A percentile compares a stretch with the other conserved stretches of the same genome.
phyloP scores from a whole-genome alignment of 805 yeast species.

The Kluyveromyces siamensis region DNA sequence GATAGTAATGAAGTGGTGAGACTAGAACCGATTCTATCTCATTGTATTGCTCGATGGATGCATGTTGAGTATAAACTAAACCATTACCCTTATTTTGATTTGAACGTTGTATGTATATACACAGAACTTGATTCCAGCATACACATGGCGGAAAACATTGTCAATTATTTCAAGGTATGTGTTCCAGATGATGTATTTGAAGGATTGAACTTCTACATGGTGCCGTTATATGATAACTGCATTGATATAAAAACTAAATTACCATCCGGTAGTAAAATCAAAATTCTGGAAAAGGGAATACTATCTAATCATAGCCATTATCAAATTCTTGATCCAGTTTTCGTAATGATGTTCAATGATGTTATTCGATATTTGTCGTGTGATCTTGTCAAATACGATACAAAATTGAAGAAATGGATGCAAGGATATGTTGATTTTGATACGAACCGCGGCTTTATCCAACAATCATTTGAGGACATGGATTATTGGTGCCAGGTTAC shows the following conservation, averaged over 20 bases:
- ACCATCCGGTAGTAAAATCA: constrained; percentile 2
- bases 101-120: constrained; percentile 30
- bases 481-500: constrained; percentile 22
- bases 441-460: constrained; percentile 3
- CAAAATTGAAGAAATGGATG: constrained; percentile 12
- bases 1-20: not conserved
- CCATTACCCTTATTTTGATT: constrained; percentile 58
- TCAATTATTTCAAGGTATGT: constrained; percentile 12
- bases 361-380: constrained; percentile 18
- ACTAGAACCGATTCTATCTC: constrained; percentile 12
- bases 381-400: constrained; percentile 17
- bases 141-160: constrained; percentile 11
- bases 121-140: constrained; percentile 20
- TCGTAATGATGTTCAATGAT: constrained; percentile 23
- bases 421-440: constrained; percentile 18
- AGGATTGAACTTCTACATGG: constrained; percentile 17
- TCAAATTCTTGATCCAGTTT: constrained; percentile 23
- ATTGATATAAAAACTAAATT: not conserved
- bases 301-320: constrained; percentile 2
- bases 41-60: constrained; percentile 60
- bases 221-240: constrained; percentile 20
- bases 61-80: constrained; percentile 62
- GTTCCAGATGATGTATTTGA: constrained; percentile 16
- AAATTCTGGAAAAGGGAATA: constrained; percentile 3
- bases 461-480: constrained; percentile 9